These are phyloP conservation scores for Neotropicomus parvogracilis DNA, from an alignment of 1,284 basidiomycete species.

Conservation along the genomic window DNA sequence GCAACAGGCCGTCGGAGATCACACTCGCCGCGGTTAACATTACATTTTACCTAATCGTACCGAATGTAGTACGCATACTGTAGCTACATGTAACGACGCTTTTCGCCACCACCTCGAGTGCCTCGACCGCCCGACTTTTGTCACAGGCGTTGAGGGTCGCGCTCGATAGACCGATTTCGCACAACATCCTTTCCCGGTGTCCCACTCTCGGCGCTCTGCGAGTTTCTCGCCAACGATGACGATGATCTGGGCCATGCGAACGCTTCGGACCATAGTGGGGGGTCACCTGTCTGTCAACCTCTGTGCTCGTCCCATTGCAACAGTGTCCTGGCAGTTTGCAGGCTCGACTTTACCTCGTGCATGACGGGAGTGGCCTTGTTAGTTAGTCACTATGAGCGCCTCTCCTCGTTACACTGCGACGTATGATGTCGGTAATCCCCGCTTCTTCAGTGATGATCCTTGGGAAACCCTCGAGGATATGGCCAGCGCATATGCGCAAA, in stretches of 20 bases:
- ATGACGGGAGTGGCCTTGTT: slow-evolving; percentile 66
- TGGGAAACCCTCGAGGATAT: slow-evolving; percentile 52
- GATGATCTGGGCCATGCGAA: neutral
- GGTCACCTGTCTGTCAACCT: neutral
- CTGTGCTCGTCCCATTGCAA: slow-evolving; percentile 35
- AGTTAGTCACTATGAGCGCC: slow-evolving; percentile 48
- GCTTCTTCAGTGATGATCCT: slow-evolving; percentile 40
- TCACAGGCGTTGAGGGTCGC: slow-evolving; percentile 43
- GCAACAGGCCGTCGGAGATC: slow-evolving; percentile 43
- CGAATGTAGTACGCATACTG: too few species aligned
- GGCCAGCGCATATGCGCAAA: slow-evolving; percentile 47
- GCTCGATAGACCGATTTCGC: slow-evolving; percentile 40
- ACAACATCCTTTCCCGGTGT: slow-evolving; percentile 35
- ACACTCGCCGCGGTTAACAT: too few species aligned
- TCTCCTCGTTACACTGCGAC: slow-evolving; percentile 45
- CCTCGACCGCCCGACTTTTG: too few species aligned
- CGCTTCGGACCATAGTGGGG: neutral
- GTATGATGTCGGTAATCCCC: slow-evolving; percentile 63
- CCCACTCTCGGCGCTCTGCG: slow-evolving; percentile 21
- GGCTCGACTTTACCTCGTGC: slow-evolving; percentile 58
- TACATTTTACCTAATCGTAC: too few species aligned
- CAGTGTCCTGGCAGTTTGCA: slow-evolving; percentile 11
- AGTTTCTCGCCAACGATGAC: slow-evolving; percentile 12
- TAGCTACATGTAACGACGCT: too few species aligned
- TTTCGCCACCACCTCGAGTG: too few species aligned